phyloP scores from a whole-genome alignment of 1,284 basidiomycete genomes.

The Rhodotorula mucilaginosa region DNA sequence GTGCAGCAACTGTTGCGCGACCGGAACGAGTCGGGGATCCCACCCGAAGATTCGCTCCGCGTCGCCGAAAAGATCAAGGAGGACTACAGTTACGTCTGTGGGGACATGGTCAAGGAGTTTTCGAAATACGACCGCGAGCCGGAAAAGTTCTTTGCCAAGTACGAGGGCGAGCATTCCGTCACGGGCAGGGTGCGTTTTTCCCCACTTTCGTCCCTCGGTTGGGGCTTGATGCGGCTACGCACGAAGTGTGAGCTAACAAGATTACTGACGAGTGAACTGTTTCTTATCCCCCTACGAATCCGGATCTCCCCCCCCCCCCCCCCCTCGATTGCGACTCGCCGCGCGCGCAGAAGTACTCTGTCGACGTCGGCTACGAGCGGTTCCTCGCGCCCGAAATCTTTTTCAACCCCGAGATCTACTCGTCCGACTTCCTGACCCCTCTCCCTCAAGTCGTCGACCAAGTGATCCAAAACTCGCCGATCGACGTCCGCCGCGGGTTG shows the following conservation, averaged over 20 bases:
- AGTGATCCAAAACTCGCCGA: conserved; percentile 93
- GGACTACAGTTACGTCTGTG: conserved; percentile 97
- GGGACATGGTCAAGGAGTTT: conserved; percentile 99
- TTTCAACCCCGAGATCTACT: conserved; percentile 99
- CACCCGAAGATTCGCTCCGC: conserved; percentile 92
- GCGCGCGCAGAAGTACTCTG: conserved; percentile 68
- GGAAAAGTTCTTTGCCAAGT: conserved; percentile 92
- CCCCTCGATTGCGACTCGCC: too few species aligned
- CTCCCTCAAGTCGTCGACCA: conserved; percentile 94
- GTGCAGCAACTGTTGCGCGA: conserved; percentile 95
- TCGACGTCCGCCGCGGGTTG: conserved; percentile 87
- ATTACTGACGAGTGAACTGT: too few species aligned
- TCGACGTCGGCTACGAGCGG: conserved; percentile 97
- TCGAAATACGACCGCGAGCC: conserved; percentile 96
- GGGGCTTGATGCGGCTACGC: too few species aligned
- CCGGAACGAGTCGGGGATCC: conserved; percentile 82
- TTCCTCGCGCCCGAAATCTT: conserved; percentile 99
- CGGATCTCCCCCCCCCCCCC: too few species aligned
- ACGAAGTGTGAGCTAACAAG: too few species aligned
- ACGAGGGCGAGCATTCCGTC: conserved; percentile 87
- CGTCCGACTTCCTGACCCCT: conserved; percentile 96
- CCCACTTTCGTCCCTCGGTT: too few species aligned
- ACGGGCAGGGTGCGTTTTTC: conserved; percentile 75
- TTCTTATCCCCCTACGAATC: too few species aligned
- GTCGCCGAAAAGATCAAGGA: conserved; percentile 96